A percentile compares a stretch with the other conserved stretches of the same genome.
These are phyloP conservation scores for Ceratobasidium sp. DNA, from an alignment of 1,284 basidiomycete genomes.

Conservation along the genomic window DNA sequence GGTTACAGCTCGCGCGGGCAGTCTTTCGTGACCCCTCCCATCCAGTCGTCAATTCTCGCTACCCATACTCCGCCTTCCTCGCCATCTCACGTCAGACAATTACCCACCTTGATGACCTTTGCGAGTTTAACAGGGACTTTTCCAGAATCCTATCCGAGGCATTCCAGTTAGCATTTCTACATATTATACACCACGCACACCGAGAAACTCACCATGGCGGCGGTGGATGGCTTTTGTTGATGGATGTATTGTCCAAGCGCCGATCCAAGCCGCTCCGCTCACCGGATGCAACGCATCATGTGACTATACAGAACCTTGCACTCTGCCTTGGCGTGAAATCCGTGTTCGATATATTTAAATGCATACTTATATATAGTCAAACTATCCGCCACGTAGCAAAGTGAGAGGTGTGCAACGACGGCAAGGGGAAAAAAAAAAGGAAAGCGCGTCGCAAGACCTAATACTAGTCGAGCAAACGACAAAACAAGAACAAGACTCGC, in stretches of 20 bases:
- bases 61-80: too few species aligned
- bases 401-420: slow-evolving; percentile 13
- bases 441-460: slow-evolving; percentile 17
- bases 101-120: slow-evolving; percentile 90
- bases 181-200: neutral
- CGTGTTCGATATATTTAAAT: slow-evolving; percentile 40
- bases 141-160: slow-evolving; percentile 71
- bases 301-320: slow-evolving; percentile 31
- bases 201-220: slow-evolving; percentile 40
- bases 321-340: neutral
- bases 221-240: slow-evolving; percentile 47
- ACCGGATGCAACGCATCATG: slow-evolving; percentile 16
- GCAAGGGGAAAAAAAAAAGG: neutral
- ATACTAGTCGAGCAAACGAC: neutral
- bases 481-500: slow-evolving; percentile 18
- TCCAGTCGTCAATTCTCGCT: neutral
- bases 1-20: neutral
- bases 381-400: slow-evolving; percentile 32
- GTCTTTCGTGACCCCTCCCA: too few species aligned
- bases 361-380: slow-evolving; percentile 41
- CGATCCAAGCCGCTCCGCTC: slow-evolving; percentile 29
- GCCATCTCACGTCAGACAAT: neutral
- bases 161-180: neutral
- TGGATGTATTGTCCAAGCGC: slow-evolving; percentile 36
- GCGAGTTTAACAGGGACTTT: slow-evolving; percentile 96